These are phyloP conservation scores for Centaurea solstitialis DNA, from an alignment of 129 eudicot species.

Conservation along the genomic window DNA sequence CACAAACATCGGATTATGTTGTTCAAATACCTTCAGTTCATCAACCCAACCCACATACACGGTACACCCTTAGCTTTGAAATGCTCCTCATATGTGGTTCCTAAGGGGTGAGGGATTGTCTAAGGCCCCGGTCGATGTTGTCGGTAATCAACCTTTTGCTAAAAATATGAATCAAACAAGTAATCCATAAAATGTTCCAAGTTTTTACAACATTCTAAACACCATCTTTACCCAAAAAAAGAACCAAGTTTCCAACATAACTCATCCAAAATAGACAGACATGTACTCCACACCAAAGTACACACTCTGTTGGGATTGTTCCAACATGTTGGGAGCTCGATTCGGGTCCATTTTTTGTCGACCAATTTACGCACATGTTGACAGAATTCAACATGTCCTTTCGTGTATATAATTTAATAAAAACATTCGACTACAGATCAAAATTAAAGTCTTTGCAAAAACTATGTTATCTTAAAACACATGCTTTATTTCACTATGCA, in stretches of 20 bases:
- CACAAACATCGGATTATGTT: too few species aligned
- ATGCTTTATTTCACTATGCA: conserved; percentile 23
- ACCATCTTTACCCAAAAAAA: neutral
- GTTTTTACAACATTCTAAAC: neutral
- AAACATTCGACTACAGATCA: neutral
- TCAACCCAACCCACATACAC: too few species aligned
- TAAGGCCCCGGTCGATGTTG: too few species aligned
- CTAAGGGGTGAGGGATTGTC: too few species aligned
- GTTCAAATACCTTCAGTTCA: too few species aligned
- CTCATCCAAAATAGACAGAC: neutral
- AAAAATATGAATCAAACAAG: neutral
- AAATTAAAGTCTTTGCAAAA: neutral
- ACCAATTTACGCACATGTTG: neutral
- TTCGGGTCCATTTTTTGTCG: neutral
- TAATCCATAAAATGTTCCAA: neutral
- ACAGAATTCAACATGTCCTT: neutral
- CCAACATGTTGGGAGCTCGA: neutral
- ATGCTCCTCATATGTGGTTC: too few species aligned
- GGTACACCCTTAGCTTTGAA: too few species aligned
- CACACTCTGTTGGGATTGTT: neutral
- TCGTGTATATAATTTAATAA: neutral
- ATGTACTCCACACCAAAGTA: neutral
- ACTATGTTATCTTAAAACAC: conserved; percentile 8
- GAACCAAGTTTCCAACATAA: neutral
- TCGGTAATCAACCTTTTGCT: too few species aligned